Conservation (phyloP, 2,329 filamentous ascomycete species). For the Scedosporium dehoogii region DNA sequence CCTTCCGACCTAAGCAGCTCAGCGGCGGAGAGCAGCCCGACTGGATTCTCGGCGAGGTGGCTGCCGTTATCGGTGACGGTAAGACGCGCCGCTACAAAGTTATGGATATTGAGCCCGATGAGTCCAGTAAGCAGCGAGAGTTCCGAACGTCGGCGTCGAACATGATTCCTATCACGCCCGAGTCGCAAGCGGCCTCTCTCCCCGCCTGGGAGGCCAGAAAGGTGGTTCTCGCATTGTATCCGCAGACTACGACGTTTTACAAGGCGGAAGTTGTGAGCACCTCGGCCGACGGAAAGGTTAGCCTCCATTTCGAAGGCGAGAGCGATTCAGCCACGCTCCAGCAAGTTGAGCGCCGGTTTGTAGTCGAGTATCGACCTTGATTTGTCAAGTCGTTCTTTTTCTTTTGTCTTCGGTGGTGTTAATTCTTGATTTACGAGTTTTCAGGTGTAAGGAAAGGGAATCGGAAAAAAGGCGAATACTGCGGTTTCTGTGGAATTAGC, state of each 20-base stretch:
- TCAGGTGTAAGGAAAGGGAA: neutral
- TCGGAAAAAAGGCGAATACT: neutral
- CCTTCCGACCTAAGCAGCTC: constrained; percentile 50
- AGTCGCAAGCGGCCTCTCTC: constrained; percentile 36
- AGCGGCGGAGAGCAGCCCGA: constrained; percentile 40
- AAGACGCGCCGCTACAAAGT: constrained; percentile 73
- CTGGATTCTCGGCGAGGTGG: constrained; percentile 71
- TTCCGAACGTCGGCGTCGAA: constrained; percentile 64
- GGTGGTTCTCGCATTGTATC: constrained; percentile 68
- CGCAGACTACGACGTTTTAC: constrained; percentile 78
- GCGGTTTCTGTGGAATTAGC: neutral
- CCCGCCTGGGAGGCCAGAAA: constrained; percentile 57
- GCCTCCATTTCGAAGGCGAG: constrained; percentile 70
- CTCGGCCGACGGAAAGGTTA: constrained; percentile 39
- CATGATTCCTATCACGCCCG: constrained; percentile 65
- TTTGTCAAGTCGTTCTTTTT: neutral
- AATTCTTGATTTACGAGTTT: neutral
- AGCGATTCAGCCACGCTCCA: constrained; percentile 65
- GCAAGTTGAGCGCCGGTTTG: constrained; percentile 65
- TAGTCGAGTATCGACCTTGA: constrained; percentile 44
- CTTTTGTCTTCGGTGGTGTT: neutral
- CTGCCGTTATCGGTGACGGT: constrained; percentile 63
- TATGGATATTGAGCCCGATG: constrained; percentile 69
- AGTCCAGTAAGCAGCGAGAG: constrained; percentile 50
- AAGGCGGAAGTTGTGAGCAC: constrained; percentile 66